phyloP scores from a whole-genome alignment of 2,329 filamentous ascomycete genomes.

The Colletotrichum camelliae region DNA sequence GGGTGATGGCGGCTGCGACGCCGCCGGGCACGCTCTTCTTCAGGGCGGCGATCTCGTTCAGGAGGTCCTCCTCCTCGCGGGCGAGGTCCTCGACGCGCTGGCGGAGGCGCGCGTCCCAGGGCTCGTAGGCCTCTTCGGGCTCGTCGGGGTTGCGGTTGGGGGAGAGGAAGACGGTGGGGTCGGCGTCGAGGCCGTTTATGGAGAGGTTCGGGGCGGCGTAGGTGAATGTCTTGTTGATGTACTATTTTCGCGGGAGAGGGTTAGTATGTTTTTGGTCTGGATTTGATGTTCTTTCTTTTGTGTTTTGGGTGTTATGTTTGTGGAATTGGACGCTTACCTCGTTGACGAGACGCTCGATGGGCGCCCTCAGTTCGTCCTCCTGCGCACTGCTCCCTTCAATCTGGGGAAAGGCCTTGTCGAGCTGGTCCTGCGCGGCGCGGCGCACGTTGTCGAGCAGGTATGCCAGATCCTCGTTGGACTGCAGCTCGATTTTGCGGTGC shows the following conservation, averaged over 20 bases:
- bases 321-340: conserved; percentile 47
- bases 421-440: conserved; percentile 69
- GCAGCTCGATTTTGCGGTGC: conserved; percentile 81
- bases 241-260: conserved; percentile 43
- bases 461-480: conserved; percentile 74
- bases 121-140: conserved; percentile 56
- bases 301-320: neutral
- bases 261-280: neutral
- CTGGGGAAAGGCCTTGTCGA: conserved; percentile 72
- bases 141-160: conserved; percentile 23
- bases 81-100: conserved; percentile 65
- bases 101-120: conserved; percentile 65
- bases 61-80: conserved; percentile 66
- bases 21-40: conserved; percentile 57
- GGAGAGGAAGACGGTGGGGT: conserved; percentile 43
- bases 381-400: conserved; percentile 46
- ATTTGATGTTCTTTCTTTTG: neutral
- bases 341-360: conserved; percentile 65
- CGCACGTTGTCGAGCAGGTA: conserved; percentile 75
- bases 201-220: conserved; percentile 64
- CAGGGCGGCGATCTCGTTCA: conserved; percentile 67
- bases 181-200: conserved; percentile 65
- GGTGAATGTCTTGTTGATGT: conserved; percentile 65
- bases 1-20: conserved; percentile 48
- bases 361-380: conserved; percentile 62